These are phyloP conservation scores for Hemileccinum rubropunctum DNA, from an alignment of 768 basidiomycete genomes.

Conservation along the genomic window DNA sequence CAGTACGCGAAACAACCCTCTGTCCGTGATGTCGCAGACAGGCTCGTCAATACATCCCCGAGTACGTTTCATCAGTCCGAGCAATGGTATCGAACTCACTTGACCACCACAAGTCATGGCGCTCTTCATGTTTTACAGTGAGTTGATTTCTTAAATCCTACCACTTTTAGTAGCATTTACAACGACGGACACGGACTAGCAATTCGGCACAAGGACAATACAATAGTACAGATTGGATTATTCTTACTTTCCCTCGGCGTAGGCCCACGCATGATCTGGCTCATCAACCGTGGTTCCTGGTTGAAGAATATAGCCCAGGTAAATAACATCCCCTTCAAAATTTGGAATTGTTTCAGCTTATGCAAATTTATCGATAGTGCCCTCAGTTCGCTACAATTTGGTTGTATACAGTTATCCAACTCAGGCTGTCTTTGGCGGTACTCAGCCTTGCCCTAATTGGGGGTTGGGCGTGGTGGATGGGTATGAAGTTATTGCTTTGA, in stretches of 20 bases:
- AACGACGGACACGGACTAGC: constrained; percentile 33
- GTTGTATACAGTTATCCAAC: constrained; percentile 71
- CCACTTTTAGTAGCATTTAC: constrained; percentile 1
- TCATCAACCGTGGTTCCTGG: constrained; percentile 70
- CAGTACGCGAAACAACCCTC: constrained; percentile 70
- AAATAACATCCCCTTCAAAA: not conserved
- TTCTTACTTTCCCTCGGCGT: constrained; percentile 55
- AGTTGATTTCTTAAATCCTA: constrained; percentile 1
- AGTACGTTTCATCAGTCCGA: constrained; percentile 46
- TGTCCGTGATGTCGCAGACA: constrained; percentile 46
- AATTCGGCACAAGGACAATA: constrained; percentile 57
- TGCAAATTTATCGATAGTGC: constrained; percentile 40
- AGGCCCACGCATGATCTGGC: constrained; percentile 68
- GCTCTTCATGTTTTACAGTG: constrained; percentile 51
- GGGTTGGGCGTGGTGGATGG: constrained; percentile 61
- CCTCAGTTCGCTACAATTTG: constrained; percentile 78
- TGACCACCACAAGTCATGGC: constrained; percentile 53
- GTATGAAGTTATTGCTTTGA: constrained; percentile 44
- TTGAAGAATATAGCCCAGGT: constrained; percentile 75
- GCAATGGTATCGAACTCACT: constrained; percentile 1
- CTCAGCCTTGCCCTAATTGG: constrained; percentile 53
- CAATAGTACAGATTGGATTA: constrained; percentile 52
- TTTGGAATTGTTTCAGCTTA: not conserved
- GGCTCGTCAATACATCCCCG: constrained; percentile 66
- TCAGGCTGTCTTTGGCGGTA: constrained; percentile 61